These are phyloP conservation scores for Colletotrichum lupini DNA, from an alignment of 2,329 filamentous ascomycete genomes.

Conservation along the genomic window DNA sequence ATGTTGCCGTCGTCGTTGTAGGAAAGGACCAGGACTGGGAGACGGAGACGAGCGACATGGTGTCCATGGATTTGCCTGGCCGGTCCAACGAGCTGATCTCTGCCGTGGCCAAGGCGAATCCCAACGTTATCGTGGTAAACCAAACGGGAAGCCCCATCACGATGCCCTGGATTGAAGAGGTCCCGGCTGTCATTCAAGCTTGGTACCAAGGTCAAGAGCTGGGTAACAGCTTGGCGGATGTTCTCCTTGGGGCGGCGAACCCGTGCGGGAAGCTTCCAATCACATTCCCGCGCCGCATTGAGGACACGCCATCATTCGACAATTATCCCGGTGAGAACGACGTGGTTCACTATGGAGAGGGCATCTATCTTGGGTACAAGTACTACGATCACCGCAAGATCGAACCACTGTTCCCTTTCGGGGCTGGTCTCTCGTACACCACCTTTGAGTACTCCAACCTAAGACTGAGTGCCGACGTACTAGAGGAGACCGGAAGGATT, in stretches of 20 bases:
- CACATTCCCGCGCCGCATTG: constrained; percentile 67
- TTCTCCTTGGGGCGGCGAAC: constrained; percentile 71
- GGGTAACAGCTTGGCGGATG: constrained; percentile 74
- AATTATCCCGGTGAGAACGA: neutral
- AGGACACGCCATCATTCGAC: constrained; percentile 52
- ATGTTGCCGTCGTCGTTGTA: constrained; percentile 52
- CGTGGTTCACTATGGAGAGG: neutral
- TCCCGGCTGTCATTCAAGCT: constrained; percentile 70
- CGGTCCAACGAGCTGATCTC: constrained; percentile 67
- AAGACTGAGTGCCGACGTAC: neutral
- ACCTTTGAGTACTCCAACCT: neutral
- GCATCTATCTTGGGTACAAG: neutral
- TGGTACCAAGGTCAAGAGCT: constrained; percentile 79
- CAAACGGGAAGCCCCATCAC: constrained; percentile 71
- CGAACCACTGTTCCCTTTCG: neutral
- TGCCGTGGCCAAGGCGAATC: constrained; percentile 65
- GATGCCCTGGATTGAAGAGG: constrained; percentile 64
- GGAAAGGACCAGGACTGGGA: constrained; percentile 63
- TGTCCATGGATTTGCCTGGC: constrained; percentile 73
- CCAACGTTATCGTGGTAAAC: constrained; percentile 70
- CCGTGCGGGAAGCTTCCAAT: constrained; percentile 73
- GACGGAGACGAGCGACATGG: constrained; percentile 70
- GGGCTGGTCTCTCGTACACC: neutral
- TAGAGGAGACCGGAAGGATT: neutral
- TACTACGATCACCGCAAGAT: neutral